Evolutionary conservation across 1,139 yeast genomes (phyloP), one percentile per base, ranked within the genome.

Genomic region (Diutina catenulata): DNA sequence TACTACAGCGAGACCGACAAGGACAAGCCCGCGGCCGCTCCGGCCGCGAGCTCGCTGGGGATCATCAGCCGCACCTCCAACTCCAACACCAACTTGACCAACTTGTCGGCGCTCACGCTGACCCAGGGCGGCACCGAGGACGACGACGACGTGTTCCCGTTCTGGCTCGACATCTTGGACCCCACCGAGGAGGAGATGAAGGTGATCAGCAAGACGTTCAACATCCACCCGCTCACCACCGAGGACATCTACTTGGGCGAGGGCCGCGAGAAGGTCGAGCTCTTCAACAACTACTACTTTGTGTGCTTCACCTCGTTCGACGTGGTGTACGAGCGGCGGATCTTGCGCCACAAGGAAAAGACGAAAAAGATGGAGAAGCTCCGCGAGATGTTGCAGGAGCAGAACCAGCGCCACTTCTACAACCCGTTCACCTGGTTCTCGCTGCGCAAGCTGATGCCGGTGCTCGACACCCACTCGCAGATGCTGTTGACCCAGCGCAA

Each of bases 141-240:
- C 15, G 21, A 36, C 21, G n/a, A 9, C 18, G 13, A 13, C 9
- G 14, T n/a, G 6, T 7, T 3, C 3, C 94, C 94, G 4, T 84
- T 83, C 52, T 91, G 98, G 97, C 66, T 91, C 9, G 98, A 91
- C 56, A 83, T 91, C 18, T 62, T 83, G 40, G 81, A 87, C 50
- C 98, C 98, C 3, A 83, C 95, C 0, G 98, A 88, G 50, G 95
- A 84, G 45, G 98, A 91, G 56, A 88, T 91, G 95, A 87, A 87
- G 53, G 93, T 83, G 1, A 52, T 91, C 13, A 77, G 94, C 21
- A 87, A 87, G 49, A 78, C 96, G 0, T 91, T 91, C 59, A 94
- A 94, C 1, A 84, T 88, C 42, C 98, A 88, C 56, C 97, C 97
- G 0, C 70, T 88, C 49, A 91, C 98, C 0, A 83, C 96, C 0